Base-by-base conservation (phyloP, 441 rosid species). In the Erodium texanum region DNA sequence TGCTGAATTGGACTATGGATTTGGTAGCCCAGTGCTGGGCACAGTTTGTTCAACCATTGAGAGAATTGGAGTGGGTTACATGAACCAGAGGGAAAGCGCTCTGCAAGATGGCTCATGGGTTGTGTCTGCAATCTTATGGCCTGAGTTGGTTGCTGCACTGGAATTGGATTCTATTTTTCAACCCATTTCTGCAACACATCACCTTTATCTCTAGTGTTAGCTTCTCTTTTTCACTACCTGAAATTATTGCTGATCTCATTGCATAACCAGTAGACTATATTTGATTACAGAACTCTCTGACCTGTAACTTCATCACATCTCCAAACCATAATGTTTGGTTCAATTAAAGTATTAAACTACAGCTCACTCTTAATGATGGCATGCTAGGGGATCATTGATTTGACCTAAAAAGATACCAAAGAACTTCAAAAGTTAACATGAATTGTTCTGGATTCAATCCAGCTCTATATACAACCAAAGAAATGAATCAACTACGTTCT, bases 1-100 rank as follows among this genome's bases (percentile, higher is more conserved):
- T 11, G 79, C 87, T 23, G 90, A 92, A 62, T 62, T 92, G 74
- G 89, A 92, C 71, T 92, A 87, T 15, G 92, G 96, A 14, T 89
- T 87, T 65, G 96, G 96, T n/a, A 77, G 82, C 63, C 95, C 93
- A 0, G 74, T 83, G 24, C 76, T 92, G 7, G 95, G 92, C 27
- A 85, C 92, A 0, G 85, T 83, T 20, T 81, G 83, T 71, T 81
- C 92, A 16, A 84, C 86, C 3, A 68, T 88, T 52, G 86, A 88
- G 71, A 89, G 79, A 65, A 80, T 83, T 0, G 98, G 89, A 64
- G 92, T 88, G 16, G 84, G 86, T 15, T 88, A 87, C 83, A 80
- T 92, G 71, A 89, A 89, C 77, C 96, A 87, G 71, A 85, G 95
- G 79, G 83, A 81, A n/a, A 92, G 95, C 62, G 96, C 85, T 52